phyloP scores from a whole-genome alignment of 2,329 filamentous ascomycete genomes.

The Fusarium denticulatum region DNA sequence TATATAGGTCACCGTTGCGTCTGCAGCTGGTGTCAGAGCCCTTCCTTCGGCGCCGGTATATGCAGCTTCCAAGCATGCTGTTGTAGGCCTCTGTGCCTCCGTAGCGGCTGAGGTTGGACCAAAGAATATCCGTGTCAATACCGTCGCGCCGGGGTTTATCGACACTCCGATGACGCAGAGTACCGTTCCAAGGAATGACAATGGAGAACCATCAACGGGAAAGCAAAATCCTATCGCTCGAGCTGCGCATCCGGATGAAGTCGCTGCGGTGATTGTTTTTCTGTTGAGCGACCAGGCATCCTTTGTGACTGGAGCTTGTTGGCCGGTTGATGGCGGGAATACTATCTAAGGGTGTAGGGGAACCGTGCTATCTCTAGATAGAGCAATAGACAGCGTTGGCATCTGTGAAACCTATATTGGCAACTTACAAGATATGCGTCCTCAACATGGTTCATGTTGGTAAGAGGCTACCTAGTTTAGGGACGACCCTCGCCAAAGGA shows the following conservation, averaged over 20 bases:
- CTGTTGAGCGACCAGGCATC: neutral
- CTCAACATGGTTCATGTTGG: no score
- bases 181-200: rapidly evolving
- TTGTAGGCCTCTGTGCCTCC: neutral
- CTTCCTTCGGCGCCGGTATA: neutral
- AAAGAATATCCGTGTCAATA: neutral
- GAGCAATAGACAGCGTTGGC: neutral
- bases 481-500: no score
- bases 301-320: neutral
- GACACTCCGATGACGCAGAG: neutral
- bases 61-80: neutral
- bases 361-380: neutral
- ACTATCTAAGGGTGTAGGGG: neutral
- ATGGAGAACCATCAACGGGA: neutral
- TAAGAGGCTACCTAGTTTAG: no score
- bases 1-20: neutral
- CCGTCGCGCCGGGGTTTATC: neutral
- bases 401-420: no score
- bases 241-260: neutral
- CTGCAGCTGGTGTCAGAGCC: neutral
- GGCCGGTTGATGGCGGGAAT: neutral
- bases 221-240: neutral
- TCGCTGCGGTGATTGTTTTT: neutral
- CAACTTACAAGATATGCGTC: no score
- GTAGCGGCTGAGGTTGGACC: neutral